Evolutionary conservation across 352 stramenopile species (phyloP).

Genomic region (Phytophthora quininea): DNA sequence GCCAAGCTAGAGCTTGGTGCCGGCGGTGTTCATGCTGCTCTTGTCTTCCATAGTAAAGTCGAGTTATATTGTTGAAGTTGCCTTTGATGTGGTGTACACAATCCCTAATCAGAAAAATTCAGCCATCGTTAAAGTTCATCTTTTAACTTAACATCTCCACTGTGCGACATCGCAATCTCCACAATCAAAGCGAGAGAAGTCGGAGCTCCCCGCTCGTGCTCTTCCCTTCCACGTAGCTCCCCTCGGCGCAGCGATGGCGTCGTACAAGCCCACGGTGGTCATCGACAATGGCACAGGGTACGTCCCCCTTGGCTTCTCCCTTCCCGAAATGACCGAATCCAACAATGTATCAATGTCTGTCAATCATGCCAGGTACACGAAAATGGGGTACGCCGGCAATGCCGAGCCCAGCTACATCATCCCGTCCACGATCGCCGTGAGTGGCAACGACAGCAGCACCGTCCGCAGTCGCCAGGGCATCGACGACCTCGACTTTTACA

Average conservation of each 20-base stretch:
- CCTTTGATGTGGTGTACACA: no score
- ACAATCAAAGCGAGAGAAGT: constrained; percentile 34
- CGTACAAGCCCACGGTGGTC: constrained; percentile 92
- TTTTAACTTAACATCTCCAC: no score
- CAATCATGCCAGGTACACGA: constrained; percentile 88
- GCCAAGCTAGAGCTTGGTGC: no score
- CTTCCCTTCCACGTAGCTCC: neutral
- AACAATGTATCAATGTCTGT: neutral
- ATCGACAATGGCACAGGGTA: constrained; percentile 97
- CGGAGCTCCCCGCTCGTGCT: neutral
- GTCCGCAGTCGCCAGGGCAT: constrained; percentile 90
- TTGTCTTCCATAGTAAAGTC: no score
- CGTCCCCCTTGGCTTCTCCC: constrained; percentile 19
- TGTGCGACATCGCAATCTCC: constrained; percentile 24
- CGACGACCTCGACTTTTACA: constrained; percentile 96
- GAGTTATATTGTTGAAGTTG: no score
- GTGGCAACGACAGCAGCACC: constrained; percentile 58
- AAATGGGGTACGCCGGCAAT: constrained; percentile 96
- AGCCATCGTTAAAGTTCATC: no score
- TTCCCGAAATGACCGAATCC: neutral
- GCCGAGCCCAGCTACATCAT: constrained; percentile 95
- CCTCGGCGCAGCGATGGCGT: constrained; percentile 48
- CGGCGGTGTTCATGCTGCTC: no score
- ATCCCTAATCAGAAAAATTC: no score
- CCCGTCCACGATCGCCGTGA: constrained; percentile 92